A percentile compares a stretch with the other conserved stretches of the same genome.
These are phyloP conservation scores for Wickerhamiella pararugosa DNA, from an alignment of 1,139 yeast genomes.

Conservation along the genomic window DNA sequence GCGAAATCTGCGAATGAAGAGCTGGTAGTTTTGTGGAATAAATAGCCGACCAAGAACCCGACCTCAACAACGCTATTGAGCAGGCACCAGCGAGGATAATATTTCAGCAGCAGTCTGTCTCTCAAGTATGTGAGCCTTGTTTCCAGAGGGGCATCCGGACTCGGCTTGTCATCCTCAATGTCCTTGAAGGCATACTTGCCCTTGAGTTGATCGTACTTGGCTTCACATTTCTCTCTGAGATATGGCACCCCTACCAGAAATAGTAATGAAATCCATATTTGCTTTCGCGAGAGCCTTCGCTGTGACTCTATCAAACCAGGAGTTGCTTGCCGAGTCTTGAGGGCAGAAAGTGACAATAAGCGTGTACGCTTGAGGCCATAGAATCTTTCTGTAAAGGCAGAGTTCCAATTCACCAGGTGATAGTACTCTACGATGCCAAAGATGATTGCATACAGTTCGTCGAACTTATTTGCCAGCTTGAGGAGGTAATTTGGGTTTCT, in stretches of 20 bases:
- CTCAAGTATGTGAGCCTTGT: background rate
- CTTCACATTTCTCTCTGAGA: constrained; percentile 50
- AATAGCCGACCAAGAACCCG: constrained; percentile 45
- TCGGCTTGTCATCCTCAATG: constrained; percentile 19
- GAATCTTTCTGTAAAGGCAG: constrained; percentile 82
- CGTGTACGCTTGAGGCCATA: constrained; percentile 67
- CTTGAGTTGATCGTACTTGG: constrained; percentile 46
- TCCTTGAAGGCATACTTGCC: constrained; percentile 31
- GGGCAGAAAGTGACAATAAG: constrained; percentile 19
- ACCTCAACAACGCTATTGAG: constrained; percentile 37
- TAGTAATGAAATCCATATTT: constrained; percentile 42
- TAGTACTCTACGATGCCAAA: constrained; percentile 62
- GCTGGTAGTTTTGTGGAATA: constrained; percentile 53
- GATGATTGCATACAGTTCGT: constrained; percentile 51
- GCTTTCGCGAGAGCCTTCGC: constrained; percentile 39
- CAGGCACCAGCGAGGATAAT: constrained; percentile 48
- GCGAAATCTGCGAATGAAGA: constrained; percentile 50
- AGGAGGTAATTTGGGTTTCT: constrained; percentile 59
- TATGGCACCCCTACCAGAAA: constrained; percentile 59
- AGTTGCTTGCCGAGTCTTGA: constrained; percentile 18
- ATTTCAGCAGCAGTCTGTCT: constrained; percentile 32
- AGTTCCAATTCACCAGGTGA: constrained; percentile 60
- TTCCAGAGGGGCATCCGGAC: constrained; percentile 9
- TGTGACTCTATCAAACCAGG: constrained; percentile 41
- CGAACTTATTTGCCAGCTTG: constrained; percentile 51